phyloP scores from a whole-genome alignment of 1,284 basidiomycete genomes.

The Trichosporon sp. region DNA sequence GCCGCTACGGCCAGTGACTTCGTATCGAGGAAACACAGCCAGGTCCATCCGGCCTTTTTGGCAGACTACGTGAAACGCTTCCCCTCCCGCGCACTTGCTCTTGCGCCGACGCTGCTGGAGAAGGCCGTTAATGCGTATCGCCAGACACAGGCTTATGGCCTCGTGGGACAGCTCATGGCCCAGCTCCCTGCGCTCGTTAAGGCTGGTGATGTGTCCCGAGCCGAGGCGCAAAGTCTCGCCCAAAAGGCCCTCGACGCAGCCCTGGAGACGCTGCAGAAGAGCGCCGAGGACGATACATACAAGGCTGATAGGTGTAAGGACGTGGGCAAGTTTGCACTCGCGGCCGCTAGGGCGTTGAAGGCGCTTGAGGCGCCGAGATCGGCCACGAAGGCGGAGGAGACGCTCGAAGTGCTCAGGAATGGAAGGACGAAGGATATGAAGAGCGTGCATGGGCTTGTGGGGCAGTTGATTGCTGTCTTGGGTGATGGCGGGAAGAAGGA shows the following conservation, averaged over 20 bases:
- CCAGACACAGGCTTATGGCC: conserved; percentile 65
- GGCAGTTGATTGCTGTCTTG: conserved; percentile 50
- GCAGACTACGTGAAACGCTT: conserved; percentile 69
- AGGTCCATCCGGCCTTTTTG: conserved; percentile 69
- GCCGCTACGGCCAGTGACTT: conserved; percentile 69
- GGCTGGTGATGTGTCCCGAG: conserved; percentile 27
- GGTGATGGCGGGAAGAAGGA: conserved; percentile 20
- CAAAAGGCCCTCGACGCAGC: conserved; percentile 56
- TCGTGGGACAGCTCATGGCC: conserved; percentile 63
- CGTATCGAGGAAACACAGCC: conserved; percentile 70
- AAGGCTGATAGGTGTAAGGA: conserved; percentile 71
- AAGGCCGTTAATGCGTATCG: conserved; percentile 66
- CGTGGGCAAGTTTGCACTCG: conserved; percentile 65
- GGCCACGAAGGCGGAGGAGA: conserved; percentile 8
- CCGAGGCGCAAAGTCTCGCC: conserved; percentile 53
- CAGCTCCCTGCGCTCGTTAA: conserved; percentile 57
- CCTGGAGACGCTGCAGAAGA: conserved; percentile 53
- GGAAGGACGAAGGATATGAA: conserved; percentile 53
- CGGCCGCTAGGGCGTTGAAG: conserved; percentile 62
- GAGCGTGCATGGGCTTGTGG: conserved; percentile 53
- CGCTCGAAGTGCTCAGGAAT: conserved; percentile 47
- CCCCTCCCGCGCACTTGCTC: conserved; percentile 61
- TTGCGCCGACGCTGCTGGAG: conserved; percentile 58
- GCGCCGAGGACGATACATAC: conserved; percentile 50
- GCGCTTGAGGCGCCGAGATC: conserved; percentile 11